Conservation (phyloP, 2,329 filamentous ascomycete genomes). For the Botrytis hyacinthi region DNA sequence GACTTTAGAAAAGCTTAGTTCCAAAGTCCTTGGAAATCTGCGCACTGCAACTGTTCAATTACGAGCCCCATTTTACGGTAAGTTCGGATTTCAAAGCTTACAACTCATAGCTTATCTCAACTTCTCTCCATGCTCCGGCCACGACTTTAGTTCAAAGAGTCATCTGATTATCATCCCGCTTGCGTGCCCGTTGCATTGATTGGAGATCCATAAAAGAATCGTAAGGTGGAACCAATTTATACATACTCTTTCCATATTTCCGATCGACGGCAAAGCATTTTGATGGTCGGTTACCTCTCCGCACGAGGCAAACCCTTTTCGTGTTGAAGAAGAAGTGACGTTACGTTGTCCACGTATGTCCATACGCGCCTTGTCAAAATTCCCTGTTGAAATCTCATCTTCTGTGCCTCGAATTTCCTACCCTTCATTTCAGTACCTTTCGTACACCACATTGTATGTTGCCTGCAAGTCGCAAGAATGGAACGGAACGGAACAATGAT, state of each 20-base stretch:
- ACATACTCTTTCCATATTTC: not conserved
- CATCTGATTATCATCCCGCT: not conserved
- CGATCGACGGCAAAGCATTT: not conserved
- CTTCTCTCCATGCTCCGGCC: not conserved
- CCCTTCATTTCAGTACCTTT: too few species aligned
- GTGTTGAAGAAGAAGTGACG: not conserved
- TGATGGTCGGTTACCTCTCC: not conserved
- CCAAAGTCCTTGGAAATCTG: not conserved
- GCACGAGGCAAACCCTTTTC: not conserved
- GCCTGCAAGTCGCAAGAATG: not conserved
- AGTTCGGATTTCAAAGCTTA: not conserved
- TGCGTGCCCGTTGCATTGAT: not conserved
- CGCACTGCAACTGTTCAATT: not conserved
- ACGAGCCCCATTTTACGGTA: not conserved
- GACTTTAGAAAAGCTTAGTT: not conserved
- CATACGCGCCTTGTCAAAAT: not conserved
- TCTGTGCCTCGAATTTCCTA: not conserved
- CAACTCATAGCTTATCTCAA: not conserved
- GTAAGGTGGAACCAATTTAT: not conserved
- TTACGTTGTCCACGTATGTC: not conserved
- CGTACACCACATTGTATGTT: not conserved
- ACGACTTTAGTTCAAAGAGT: not conserved
- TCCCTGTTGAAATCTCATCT: not conserved
- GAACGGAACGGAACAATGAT: not conserved
- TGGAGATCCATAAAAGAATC: not conserved